Percentiles rank a stretch among this genome's conserved stretches.
phyloP scores from a whole-genome alignment of 257 asterid genomes.

The Jasminum sambac region DNA sequence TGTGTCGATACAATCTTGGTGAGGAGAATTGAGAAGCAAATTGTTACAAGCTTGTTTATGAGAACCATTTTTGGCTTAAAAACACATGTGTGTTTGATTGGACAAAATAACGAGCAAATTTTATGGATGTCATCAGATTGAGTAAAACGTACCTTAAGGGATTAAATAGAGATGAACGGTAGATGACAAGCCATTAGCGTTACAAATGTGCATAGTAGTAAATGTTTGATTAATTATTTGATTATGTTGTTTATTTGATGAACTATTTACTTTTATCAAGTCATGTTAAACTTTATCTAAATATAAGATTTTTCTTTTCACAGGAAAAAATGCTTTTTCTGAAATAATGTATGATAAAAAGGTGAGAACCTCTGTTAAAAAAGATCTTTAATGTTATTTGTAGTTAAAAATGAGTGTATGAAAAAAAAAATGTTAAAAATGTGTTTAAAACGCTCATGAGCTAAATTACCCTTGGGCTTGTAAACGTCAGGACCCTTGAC shows the following conservation, averaged over 20 bases:
- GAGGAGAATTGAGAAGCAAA: not conserved
- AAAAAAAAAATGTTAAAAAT: too few species aligned
- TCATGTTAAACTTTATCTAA: not conserved
- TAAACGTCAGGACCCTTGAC: not conserved
- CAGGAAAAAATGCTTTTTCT: too few species aligned
- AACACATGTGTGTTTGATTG: not conserved
- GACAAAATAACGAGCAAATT: not conserved
- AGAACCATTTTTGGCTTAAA: not conserved
- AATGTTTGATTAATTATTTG: not conserved
- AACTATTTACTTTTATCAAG: not conserved
- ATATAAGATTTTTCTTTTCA: too few species aligned
- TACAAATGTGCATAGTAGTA: not conserved
- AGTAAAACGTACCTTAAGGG: not conserved
- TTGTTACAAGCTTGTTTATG: not conserved
- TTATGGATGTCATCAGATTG: not conserved
- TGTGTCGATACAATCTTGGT: constrained; percentile 14
- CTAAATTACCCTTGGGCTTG: too few species aligned
- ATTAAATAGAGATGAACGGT: not conserved
- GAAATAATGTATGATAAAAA: not conserved
- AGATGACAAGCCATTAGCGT: not conserved
- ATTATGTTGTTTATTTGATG: not conserved
- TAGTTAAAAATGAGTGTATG: too few species aligned
- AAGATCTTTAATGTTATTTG: too few species aligned
- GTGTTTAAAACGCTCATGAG: too few species aligned
- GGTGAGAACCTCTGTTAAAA: too few species aligned